Evolutionary conservation across 2,329 filamentous ascomycete species (phyloP).

Genomic region (Coniochaeta sp.): DNA sequence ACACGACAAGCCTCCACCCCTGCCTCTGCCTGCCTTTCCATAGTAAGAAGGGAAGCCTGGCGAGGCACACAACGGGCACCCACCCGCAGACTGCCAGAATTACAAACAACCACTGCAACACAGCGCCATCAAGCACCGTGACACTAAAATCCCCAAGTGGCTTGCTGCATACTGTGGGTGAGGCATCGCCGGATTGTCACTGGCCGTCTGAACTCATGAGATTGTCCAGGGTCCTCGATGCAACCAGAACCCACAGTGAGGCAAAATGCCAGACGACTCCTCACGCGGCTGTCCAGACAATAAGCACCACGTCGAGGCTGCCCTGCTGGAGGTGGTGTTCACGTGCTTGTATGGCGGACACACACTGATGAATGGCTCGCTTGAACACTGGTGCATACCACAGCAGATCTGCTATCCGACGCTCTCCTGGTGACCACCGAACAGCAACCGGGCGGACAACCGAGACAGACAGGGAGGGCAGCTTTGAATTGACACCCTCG

Average conservation of each 20-base stretch:
- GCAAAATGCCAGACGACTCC: neutral
- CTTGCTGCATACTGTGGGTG: neutral
- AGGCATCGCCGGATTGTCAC: neutral
- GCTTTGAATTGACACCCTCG: neutral
- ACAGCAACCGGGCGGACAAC: neutral
- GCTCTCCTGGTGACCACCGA: neutral
- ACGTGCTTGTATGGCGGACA: neutral
- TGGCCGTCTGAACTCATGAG: neutral
- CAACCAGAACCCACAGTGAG: neutral
- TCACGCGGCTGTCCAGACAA: neutral
- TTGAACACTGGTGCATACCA: neutral
- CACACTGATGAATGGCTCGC: neutral
- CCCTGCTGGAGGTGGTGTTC: neutral
- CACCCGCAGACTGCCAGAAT: neutral
- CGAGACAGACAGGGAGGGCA: neutral
- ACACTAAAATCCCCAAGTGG: neutral
- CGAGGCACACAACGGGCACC: neutral
- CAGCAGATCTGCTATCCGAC: neutral
- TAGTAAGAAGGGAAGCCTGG: neutral
- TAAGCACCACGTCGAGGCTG: neutral
- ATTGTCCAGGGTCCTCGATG: neutral
- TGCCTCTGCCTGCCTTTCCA: neutral
- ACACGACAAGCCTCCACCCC: neutral
- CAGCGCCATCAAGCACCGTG: neutral
- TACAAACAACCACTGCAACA: neutral